These are phyloP conservation scores for Rhodotorula glutinis DNA, from an alignment of 1,284 basidiomycete genomes.

Conservation along the genomic window DNA sequence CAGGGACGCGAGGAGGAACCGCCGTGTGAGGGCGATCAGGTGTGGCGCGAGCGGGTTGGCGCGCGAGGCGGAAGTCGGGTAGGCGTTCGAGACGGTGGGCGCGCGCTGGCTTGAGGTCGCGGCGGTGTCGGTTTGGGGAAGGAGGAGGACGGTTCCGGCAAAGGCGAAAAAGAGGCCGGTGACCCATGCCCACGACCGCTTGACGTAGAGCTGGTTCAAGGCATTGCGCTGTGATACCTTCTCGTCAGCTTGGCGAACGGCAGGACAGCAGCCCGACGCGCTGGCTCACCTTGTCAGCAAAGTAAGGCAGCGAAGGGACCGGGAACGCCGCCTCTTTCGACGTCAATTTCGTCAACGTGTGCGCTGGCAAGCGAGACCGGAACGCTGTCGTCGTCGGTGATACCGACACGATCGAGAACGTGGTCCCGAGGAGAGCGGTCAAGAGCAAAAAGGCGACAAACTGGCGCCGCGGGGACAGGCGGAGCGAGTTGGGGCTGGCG, in stretches of 20 bases:
- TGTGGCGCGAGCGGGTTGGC: constrained; percentile 10
- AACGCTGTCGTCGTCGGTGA: constrained; percentile 24
- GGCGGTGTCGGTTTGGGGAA: constrained; percentile 5
- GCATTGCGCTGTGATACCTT: constrained; percentile 59
- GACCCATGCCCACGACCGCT: constrained; percentile 89
- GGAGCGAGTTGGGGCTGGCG: background rate
- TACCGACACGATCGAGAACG: constrained; percentile 14
- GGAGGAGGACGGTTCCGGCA: constrained; percentile 52
- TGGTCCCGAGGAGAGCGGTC: constrained; percentile 25
- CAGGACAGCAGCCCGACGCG: background rate
- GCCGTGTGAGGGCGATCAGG: constrained; percentile 48
- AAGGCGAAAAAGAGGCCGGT: constrained; percentile 62
- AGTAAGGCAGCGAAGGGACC: constrained; percentile 34
- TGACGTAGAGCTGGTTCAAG: constrained; percentile 83
- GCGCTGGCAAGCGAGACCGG: constrained; percentile 32
- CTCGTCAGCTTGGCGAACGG: no score
- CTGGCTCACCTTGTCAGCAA: constrained; percentile 34
- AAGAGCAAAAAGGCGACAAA: constrained; percentile 25
- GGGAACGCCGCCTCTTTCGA: constrained; percentile 19
- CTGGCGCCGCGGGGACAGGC: constrained; percentile 1
- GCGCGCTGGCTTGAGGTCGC: background rate
- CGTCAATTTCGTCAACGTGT: constrained; percentile 15
- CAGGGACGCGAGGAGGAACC: constrained; percentile 64
- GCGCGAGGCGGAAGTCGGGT: background rate
- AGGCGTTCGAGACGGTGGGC: constrained; percentile 1